These are phyloP conservation scores for Fragilaria crotonensis DNA, from an alignment of 108 stramenopile genomes.

Conservation along the genomic window DNA sequence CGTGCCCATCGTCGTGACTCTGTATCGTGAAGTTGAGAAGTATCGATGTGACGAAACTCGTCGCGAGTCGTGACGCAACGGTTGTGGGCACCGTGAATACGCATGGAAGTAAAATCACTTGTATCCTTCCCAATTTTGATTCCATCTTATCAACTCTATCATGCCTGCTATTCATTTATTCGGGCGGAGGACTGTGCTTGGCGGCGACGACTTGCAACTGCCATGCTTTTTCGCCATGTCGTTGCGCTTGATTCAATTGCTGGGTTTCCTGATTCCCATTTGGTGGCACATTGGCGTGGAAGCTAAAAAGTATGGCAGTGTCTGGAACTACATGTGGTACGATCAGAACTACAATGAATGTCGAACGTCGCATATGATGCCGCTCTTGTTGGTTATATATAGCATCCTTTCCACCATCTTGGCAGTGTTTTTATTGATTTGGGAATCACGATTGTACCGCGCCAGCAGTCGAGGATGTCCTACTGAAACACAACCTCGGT, in stretches of 20 bases:
- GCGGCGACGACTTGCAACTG: conserved; percentile 76
- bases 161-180: conserved; percentile 86
- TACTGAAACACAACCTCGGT: conserved; percentile 26
- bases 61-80: no score
- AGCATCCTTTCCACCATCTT: not conserved
- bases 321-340: not conserved
- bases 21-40: no score
- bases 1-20: no score
- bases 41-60: no score
- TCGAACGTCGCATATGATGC: conserved; percentile 18
- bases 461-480: conserved; percentile 31
- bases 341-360: conserved; percentile 5
- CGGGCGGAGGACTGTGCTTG: conserved; percentile 56
- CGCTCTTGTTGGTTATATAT: conserved; percentile 1
- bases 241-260: conserved; percentile 28
- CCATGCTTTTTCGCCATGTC: conserved; percentile 23
- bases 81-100: no score
- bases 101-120: no score
- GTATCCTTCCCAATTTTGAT: no score
- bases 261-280: conserved; percentile 7
- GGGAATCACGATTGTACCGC: conserved; percentile 18
- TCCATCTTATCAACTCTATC: no score
- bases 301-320: not conserved
- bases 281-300: conserved; percentile 2
- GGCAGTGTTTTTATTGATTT: not conserved